Evolutionary conservation across 2,329 filamentous ascomycete genomes (phyloP).

Genomic region (Alternaria sp.): DNA sequence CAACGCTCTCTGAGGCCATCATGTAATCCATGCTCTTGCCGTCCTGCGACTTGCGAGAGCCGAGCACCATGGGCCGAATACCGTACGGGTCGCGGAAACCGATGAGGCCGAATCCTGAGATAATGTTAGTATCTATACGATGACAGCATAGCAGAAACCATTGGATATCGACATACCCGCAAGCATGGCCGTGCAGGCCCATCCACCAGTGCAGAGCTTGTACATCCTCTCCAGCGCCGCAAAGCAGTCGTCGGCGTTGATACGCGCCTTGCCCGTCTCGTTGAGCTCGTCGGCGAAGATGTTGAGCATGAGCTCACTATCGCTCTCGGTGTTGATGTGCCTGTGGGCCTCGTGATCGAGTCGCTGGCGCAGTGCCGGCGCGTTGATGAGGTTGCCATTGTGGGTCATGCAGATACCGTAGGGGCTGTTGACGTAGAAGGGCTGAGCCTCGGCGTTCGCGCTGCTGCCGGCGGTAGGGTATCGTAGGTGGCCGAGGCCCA

Average conservation of each 20-base stretch:
- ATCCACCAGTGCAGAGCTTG: conserved; percentile 73
- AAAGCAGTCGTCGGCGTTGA: conserved; percentile 80
- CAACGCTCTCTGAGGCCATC: conserved; percentile 88
- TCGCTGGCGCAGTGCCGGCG: conserved; percentile 70
- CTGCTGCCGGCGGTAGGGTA: conserved; percentile 90
- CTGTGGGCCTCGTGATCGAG: conserved; percentile 80
- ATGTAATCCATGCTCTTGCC: conserved; percentile 79
- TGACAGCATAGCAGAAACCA: background rate
- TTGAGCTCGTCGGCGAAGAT: conserved; percentile 84
- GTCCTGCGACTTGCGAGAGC: conserved; percentile 72
- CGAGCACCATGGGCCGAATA: conserved; percentile 82
- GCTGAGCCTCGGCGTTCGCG: conserved; percentile 84
- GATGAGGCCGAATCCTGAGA: conserved; percentile 73
- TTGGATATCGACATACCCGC: conserved; percentile 59
- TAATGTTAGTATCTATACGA: conserved; percentile 16
- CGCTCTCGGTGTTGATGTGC: conserved; percentile 89
- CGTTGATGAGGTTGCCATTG: conserved; percentile 90
- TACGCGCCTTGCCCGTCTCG: conserved; percentile 79
- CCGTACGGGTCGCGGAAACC: conserved; percentile 81
- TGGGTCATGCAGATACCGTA: conserved; percentile 83
- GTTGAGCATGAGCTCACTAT: conserved; percentile 87
- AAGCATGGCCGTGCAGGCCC: conserved; percentile 82
- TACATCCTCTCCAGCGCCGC: conserved; percentile 75
- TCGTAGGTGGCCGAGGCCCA: conserved; percentile 84
- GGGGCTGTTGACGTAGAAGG: conserved; percentile 87